These are phyloP conservation scores for Oryza rufipogon DNA, from an alignment of 176 grass and related monocot species.

Conservation along the genomic window DNA sequence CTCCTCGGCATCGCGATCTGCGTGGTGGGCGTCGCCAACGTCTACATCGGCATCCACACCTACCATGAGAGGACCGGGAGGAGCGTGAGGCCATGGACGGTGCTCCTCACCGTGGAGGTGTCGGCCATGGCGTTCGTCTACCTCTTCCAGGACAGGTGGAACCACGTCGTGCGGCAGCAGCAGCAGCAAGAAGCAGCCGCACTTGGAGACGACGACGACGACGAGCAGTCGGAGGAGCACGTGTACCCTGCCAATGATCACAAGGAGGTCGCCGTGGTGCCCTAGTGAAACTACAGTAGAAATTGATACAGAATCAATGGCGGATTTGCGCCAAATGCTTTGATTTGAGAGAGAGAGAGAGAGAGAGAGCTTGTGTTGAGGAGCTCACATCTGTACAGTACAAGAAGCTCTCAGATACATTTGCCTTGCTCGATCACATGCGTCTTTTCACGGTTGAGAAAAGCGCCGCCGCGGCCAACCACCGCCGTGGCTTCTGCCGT, in stretches of 20 bases:
- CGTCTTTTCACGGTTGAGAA: background rate
- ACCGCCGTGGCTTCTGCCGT: background rate
- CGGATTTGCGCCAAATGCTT: background rate
- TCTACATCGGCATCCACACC: constrained; percentile 82
- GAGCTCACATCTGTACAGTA: constrained; percentile 35
- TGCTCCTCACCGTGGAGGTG: constrained; percentile 79
- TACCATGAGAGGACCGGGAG: constrained; percentile 68
- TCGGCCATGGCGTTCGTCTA: constrained; percentile 64
- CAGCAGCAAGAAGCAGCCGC: constrained; percentile 20
- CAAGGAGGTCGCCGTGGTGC: constrained; percentile 50
- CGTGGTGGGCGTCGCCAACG: constrained; percentile 73
- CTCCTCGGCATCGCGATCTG: constrained; percentile 62
- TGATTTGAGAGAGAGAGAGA: background rate
- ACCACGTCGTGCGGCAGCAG: constrained; percentile 58
- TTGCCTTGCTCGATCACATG: background rate
- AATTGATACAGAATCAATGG: background rate
- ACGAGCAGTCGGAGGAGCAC: constrained; percentile 48
- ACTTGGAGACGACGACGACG: constrained; percentile 36
- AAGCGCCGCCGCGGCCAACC: background rate
- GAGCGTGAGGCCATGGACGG: constrained; percentile 68
- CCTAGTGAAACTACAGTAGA: background rate
- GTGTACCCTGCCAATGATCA: constrained; percentile 55
- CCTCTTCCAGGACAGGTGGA: constrained; percentile 87
- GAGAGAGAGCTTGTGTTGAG: background rate
- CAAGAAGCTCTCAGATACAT: background rate